Conservation (phyloP, 2,329 filamentous ascomycete species). For the Diplocarpon rosae region DNA sequence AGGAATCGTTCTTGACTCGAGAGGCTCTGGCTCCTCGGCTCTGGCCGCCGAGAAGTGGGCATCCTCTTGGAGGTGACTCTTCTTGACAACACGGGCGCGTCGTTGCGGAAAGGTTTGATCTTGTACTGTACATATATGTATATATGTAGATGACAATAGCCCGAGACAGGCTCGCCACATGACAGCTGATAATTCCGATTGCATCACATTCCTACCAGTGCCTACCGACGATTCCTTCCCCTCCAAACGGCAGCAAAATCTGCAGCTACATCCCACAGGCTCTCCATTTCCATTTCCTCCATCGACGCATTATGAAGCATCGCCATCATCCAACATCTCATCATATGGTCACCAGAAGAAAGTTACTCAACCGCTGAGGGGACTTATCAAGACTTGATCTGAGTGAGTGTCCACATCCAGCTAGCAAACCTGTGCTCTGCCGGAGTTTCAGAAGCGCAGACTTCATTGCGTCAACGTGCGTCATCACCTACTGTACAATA, state of each 20-base stretch:
- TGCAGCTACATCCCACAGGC: not conserved
- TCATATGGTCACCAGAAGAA: slow-evolving; percentile 3
- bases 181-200: slow-evolving; percentile 6
- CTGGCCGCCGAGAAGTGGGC: not conserved
- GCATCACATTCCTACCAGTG: not conserved
- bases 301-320: slow-evolving; percentile 5
- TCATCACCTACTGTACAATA: not conserved
- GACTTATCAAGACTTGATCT: not conserved
- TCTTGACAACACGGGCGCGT: slow-evolving; percentile 9
- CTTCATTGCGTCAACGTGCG: slow-evolving; percentile 2
- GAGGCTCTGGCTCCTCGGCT: not conserved
- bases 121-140: not conserved
- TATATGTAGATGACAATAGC: slow-evolving; percentile 11
- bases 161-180: slow-evolving; percentile 6
- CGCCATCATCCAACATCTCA: slow-evolving; percentile 1
- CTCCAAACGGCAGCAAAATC: not conserved
- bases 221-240: not conserved
- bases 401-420: not conserved
- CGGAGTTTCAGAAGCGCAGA: not conserved
- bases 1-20: not conserved
- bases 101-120: too few species aligned
- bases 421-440: not conserved
- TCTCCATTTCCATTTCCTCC: not conserved
- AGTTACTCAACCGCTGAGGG: not conserved
- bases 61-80: slow-evolving; percentile 5